Conservation (phyloP, 192 early-diverging fungal species). For the Podila epigama region DNA sequence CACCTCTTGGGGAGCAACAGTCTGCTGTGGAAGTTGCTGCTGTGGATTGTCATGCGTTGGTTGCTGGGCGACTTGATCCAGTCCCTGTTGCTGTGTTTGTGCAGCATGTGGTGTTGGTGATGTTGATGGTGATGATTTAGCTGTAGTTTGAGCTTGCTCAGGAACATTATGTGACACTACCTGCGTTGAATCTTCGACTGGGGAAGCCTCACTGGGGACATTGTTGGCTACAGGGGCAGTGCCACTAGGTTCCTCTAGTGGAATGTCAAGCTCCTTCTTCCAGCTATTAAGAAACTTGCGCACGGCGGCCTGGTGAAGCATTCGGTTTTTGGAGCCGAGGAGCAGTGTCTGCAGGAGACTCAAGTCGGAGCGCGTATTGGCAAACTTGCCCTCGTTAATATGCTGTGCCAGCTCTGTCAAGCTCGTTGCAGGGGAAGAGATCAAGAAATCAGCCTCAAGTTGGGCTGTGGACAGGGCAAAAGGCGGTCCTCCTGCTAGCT, state of each 20-base stretch:
- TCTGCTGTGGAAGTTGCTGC: too few species aligned
- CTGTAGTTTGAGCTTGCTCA: too few species aligned
- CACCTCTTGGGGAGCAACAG: too few species aligned
- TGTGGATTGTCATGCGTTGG: too few species aligned
- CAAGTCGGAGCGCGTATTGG: constrained; percentile 28
- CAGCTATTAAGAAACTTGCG: constrained; percentile 44
- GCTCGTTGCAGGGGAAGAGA: not conserved
- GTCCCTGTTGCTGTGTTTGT: too few species aligned
- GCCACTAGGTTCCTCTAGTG: constrained; percentile 9
- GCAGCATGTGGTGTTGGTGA: too few species aligned
- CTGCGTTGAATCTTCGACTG: too few species aligned
- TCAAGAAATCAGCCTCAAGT: constrained; percentile 15
- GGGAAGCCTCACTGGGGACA: too few species aligned
- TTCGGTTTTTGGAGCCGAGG: constrained; percentile 34
- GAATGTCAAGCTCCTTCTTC: constrained; percentile 33
- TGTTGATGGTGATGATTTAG: too few species aligned
- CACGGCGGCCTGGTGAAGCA: constrained; percentile 36
- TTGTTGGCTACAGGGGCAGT: not conserved
- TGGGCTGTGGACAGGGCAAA: constrained; percentile 36
- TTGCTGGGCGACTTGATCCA: too few species aligned
- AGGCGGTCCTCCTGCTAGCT: constrained; percentile 33
- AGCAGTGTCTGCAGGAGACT: constrained; percentile 22
- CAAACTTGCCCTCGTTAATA: constrained; percentile 36
- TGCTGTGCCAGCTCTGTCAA: constrained; percentile 30
- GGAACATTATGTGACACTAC: too few species aligned